phyloP scores from a whole-genome alignment of 192 early-diverging fungal species.

The Umbelopsis isabellina region DNA sequence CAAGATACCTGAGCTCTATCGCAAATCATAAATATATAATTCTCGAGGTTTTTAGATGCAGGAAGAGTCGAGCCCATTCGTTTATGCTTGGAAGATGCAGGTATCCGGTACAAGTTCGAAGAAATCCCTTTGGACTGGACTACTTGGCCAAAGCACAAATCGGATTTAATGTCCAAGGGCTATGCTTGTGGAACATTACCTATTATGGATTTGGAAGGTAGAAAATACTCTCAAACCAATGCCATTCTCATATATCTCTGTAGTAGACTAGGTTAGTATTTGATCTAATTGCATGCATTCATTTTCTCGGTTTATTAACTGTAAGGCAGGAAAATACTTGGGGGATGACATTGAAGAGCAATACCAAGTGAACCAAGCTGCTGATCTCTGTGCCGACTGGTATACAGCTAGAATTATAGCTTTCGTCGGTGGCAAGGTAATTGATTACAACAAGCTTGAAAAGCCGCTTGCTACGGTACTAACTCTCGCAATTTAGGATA shows the following conservation, averaged over 20 bases:
- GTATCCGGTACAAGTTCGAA: not conserved
- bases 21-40: no score
- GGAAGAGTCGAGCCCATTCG: not conserved
- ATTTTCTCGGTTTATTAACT: not conserved
- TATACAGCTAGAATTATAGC: not conserved
- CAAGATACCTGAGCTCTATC: no score
- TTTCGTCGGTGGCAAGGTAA: not conserved
- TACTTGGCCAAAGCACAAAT: not conserved
- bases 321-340: not conserved
- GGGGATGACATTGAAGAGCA: not conserved
- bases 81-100: not conserved
- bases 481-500: not conserved
- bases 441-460: not conserved
- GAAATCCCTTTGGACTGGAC: not conserved
- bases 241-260: not conserved
- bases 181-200: not conserved
- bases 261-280: not conserved
- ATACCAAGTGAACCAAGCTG: not conserved
- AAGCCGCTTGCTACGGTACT: not conserved
- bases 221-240: not conserved
- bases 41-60: not conserved
- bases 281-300: not conserved
- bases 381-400: not conserved
- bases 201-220: not conserved
- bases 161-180: not conserved